phyloP scores from a whole-genome alignment of 1,139 yeast genomes.

The Debaryomycetaceae sp. region DNA sequence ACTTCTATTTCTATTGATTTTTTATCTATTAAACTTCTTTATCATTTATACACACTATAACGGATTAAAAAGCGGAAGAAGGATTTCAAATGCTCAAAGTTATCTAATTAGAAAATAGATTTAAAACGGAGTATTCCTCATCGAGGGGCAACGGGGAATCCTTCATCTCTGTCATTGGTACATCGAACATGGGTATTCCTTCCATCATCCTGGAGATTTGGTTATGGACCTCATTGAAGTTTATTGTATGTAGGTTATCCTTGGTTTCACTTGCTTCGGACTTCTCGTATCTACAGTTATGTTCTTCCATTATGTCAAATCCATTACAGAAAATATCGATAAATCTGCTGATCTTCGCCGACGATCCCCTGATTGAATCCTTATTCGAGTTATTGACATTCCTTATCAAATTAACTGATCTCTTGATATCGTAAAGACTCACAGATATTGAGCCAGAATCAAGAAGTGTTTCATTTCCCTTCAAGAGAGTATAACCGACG shows the following conservation, averaged over 20 bases:
- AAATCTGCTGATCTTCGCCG: slow-evolving; percentile 6
- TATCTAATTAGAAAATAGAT: neutral
- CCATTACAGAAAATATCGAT: slow-evolving; percentile 9
- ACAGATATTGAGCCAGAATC: neutral
- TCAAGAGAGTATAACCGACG: slow-evolving; percentile 4
- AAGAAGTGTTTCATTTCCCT: neutral
- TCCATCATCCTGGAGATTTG: neutral
- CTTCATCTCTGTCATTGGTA: neutral
- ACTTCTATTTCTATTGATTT: too few species aligned
- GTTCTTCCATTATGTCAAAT: slow-evolving; percentile 5
- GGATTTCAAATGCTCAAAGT: too few species aligned
- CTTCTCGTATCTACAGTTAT: neutral
- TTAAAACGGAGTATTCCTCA: neutral
- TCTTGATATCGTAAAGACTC: neutral
- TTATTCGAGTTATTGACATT: slow-evolving; percentile 1
- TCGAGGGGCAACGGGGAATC: neutral
- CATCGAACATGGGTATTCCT: neutral
- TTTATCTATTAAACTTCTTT: too few species aligned
- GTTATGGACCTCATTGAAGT: neutral
- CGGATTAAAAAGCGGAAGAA: too few species aligned
- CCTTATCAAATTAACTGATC: slow-evolving; percentile 4
- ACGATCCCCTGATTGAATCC: slow-evolving; percentile 5
- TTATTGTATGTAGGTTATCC: neutral
- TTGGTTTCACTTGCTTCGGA: neutral
- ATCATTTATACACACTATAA: too few species aligned